phyloP scores from a whole-genome alignment of 2,329 filamentous ascomycete species.

The Aspergillus ibericus region DNA sequence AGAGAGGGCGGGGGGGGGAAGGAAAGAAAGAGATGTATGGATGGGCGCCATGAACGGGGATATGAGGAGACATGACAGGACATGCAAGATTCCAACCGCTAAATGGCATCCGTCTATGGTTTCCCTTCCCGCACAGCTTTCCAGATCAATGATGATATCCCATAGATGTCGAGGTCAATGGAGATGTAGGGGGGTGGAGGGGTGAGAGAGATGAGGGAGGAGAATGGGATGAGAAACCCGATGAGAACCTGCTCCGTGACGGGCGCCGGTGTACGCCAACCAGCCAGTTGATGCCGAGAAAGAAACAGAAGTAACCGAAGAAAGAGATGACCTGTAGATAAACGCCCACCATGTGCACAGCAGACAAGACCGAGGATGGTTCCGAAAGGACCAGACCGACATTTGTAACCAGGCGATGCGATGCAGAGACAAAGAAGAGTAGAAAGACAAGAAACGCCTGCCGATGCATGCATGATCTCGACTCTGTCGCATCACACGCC shows the following conservation, averaged over 20 bases:
- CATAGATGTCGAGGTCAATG: neutral
- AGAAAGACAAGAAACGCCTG: neutral
- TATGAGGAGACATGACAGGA: neutral
- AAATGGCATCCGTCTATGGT: neutral
- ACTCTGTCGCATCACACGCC: constrained; percentile 11
- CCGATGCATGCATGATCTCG: neutral
- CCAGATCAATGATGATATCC: neutral
- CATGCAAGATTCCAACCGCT: neutral
- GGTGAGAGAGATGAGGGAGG: neutral
- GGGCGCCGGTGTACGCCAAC: neutral
- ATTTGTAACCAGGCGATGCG: neutral
- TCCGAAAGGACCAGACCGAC: neutral
- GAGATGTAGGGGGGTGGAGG: neutral
- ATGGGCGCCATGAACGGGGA: neutral
- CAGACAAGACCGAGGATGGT: neutral
- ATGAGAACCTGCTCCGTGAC: neutral
- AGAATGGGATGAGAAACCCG: neutral
- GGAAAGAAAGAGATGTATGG: neutral
- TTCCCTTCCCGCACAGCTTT: neutral
- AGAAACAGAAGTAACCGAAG: neutral
- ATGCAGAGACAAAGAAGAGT: neutral
- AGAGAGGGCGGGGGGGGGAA: neutral
- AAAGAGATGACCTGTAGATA: constrained; percentile 1
- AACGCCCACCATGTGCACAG: constrained; percentile 8
- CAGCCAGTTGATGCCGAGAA: neutral